These are phyloP conservation scores for Fusarium paranaense DNA, from an alignment of 2,329 filamentous ascomycete genomes.

Conservation along the genomic window DNA sequence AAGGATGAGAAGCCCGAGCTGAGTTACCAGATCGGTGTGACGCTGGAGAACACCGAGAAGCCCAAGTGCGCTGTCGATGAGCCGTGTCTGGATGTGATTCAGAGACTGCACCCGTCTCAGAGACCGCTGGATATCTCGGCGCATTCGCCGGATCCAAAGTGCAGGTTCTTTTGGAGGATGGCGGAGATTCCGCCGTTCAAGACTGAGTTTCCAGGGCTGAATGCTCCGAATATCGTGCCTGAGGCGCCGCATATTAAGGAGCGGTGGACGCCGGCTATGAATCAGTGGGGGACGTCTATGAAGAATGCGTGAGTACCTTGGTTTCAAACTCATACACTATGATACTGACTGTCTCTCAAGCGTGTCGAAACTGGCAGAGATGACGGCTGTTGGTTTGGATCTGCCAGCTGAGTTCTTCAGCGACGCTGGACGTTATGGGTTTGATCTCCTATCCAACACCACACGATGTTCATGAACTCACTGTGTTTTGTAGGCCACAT, in stretches of 20 bases:
- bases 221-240: slow-evolving; percentile 66
- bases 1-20: slow-evolving; percentile 68
- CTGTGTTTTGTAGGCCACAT: slow-evolving; percentile 59
- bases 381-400: slow-evolving; percentile 68
- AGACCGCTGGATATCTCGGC: slow-evolving; percentile 68
- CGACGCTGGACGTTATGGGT: slow-evolving; percentile 68
- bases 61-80: slow-evolving; percentile 73
- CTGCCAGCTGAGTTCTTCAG: slow-evolving; percentile 65
- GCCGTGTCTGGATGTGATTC: slow-evolving; percentile 68
- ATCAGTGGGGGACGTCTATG: slow-evolving; percentile 70
- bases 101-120: slow-evolving; percentile 64
- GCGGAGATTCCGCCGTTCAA: slow-evolving; percentile 64
- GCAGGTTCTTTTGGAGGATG: slow-evolving; percentile 74
- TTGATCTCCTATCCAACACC: background rate
- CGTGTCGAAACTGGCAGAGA: slow-evolving; percentile 68
- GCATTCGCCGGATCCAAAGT: slow-evolving; percentile 70
- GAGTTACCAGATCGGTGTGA: slow-evolving; percentile 71
- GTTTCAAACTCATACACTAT: background rate
- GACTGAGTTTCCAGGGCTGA: slow-evolving; percentile 67
- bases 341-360: slow-evolving; percentile 42
- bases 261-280: slow-evolving; percentile 66
- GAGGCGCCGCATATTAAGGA: slow-evolving; percentile 60
- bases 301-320: slow-evolving; percentile 64
- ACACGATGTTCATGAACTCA: background rate
- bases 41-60: slow-evolving; percentile 72